Percentiles rank a stretch among this genome's conserved stretches.
Evolutionary conservation across 768 basidiomycete species (phyloP).

Genomic region (Phaeotremella fagi): DNA sequence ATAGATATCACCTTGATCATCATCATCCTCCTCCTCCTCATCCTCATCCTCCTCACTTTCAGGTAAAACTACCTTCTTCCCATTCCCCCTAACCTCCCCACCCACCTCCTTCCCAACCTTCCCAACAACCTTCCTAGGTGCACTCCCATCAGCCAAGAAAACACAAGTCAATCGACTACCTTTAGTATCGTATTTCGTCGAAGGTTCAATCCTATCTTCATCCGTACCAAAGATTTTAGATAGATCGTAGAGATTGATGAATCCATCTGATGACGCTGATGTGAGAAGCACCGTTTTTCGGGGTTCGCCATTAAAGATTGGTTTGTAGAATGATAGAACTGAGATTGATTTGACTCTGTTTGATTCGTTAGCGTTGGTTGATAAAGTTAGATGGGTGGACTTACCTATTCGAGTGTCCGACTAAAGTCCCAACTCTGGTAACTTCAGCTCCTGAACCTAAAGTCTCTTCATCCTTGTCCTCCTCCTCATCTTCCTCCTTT

Average conservation of each 20-base stretch:
- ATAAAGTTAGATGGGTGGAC: constrained; percentile 26
- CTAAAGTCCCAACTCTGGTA: constrained; percentile 54
- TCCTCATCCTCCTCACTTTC: constrained; percentile 49
- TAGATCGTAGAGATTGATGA: constrained; percentile 50
- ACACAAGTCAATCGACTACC: constrained; percentile 76
- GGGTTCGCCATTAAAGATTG: constrained; percentile 17
- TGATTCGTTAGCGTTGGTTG: not conserved
- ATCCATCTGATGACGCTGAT: constrained; percentile 86
- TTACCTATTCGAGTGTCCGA: constrained; percentile 84
- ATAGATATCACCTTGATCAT: constrained; percentile 51
- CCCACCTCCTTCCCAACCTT: constrained; percentile 55
- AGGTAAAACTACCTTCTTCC: constrained; percentile 50
- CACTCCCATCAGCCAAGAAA: constrained; percentile 43
- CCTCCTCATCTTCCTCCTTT: constrained; percentile 25
- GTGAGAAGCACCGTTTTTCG: constrained; percentile 58
- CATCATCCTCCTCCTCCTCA: constrained; percentile 45
- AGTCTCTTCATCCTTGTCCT: constrained; percentile 22
- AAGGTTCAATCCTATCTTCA: constrained; percentile 52
- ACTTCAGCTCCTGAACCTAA: constrained; percentile 14
- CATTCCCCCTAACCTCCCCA: constrained; percentile 46
- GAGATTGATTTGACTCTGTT: constrained; percentile 44
- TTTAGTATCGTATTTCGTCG: constrained; percentile 72
- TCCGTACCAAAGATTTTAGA: constrained; percentile 9
- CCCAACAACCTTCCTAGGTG: too few relatives aligned
- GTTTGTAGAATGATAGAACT: constrained; percentile 13